Evolutionary conservation across 192 early-diverging fungal species (phyloP), one percentile per base, ranked within the genome.

Genomic region (Podila minutissima): DNA sequence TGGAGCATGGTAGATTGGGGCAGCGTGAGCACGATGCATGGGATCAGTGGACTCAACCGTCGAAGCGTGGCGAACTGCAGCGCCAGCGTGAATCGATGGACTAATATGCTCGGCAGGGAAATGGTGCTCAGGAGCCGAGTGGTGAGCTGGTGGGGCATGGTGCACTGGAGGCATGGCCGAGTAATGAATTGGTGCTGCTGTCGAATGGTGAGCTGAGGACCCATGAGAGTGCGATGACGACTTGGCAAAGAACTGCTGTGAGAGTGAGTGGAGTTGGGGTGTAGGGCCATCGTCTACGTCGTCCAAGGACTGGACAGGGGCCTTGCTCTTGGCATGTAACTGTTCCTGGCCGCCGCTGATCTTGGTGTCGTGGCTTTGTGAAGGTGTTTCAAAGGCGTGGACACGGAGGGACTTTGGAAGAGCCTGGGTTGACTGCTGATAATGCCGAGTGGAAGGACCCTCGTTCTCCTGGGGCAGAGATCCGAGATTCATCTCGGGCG

Each of bases 81-180:
- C 13, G 13, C 13, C 62, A 63, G 37, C 33, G 1, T 5, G 33
- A 15, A 46, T n/a, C 15, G 0, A 5, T 24, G 62, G 37, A 8
- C 37, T 22, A 22, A 63, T 60, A 26, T 46, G 55, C 7, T 46
- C 28, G 15, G 51, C 37, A 8, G 11, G 13, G 49, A 41, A 13
- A 35, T 64, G 35, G 2, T 38, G 48, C 62, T 71, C 70, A 20
- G 70, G 70, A 35, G 60, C 62, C 19, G 70, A 33, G 55, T 66
- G 64, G 37, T 66, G 64, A 10, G 71, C 71, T 24, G 71, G 71
- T 3, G 66, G 22, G 22, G 8, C 50, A 53, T 66, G 64, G 29
- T 66, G 64, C 19, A 66, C 49, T 51, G 64, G 64, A 10, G 64
- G 64, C 64, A 66, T 66, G 28, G 64, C 64, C 19, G 64, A 66